Evolutionary conservation across 192 early-diverging fungal genomes (phyloP).

Genomic region (Backusella macrospora): DNA sequence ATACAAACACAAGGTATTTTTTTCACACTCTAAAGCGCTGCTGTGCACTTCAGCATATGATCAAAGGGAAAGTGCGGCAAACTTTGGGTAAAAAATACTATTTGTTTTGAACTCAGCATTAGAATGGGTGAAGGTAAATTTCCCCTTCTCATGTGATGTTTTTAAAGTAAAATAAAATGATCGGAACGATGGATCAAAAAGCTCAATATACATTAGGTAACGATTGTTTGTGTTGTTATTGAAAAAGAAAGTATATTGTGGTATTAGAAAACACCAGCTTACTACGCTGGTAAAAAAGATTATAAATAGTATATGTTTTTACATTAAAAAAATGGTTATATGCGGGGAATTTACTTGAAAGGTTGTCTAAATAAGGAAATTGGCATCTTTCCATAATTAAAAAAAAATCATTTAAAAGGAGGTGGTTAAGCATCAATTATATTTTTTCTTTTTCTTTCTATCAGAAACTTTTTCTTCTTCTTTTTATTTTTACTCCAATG

Average conservation of each 20-base stretch:
- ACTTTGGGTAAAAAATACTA: slow-evolving; percentile 12
- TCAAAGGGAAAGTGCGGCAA: slow-evolving; percentile 10
- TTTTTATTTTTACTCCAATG: neutral
- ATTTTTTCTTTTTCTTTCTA: neutral
- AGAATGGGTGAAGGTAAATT: neutral
- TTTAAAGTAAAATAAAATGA: neutral
- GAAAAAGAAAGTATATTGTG: neutral
- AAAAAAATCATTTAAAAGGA: slow-evolving; percentile 14
- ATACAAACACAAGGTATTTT: neutral
- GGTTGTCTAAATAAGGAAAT: neutral
- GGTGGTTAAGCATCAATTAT: neutral
- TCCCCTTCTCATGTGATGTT: slow-evolving; percentile 15
- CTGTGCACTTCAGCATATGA: neutral
- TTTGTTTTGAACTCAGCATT: neutral
- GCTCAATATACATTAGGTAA: neutral
- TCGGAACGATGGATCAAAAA: neutral
- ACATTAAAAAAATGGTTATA: neutral
- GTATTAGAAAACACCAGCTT: neutral
- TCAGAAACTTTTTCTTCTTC: neutral
- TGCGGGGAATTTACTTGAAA: neutral
- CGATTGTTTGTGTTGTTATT: neutral
- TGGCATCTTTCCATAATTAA: neutral
- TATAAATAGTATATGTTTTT: neutral
- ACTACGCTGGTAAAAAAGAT: neutral
- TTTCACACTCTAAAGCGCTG: slow-evolving; percentile 1